Conservation (phyloP, 805 yeast genomes). For the Schizosaccharomyces cryophilus region DNA sequence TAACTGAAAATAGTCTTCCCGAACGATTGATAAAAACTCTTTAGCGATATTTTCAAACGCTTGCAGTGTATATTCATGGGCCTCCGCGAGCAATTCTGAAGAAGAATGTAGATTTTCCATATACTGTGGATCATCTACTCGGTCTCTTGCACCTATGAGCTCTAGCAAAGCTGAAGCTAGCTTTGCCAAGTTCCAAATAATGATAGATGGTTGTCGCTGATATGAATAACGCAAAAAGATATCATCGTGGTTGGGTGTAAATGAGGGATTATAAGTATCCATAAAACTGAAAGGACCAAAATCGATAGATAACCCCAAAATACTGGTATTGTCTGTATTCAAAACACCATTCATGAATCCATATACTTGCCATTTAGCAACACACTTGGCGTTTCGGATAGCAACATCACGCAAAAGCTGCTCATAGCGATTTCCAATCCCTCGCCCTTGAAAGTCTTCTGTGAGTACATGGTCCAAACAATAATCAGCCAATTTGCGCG, state of each 20-base stretch:
- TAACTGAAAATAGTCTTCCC: conserved; percentile 12
- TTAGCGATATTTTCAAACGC: conserved; percentile 40
- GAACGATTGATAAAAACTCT: conserved; percentile 36
- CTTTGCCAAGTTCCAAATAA: conserved; percentile 82
- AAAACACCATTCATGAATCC: conserved; percentile 87
- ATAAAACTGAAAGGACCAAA: conserved; percentile 67
- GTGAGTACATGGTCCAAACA: conserved; percentile 32
- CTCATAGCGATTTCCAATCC: conserved; percentile 30
- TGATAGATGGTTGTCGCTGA: conserved; percentile 58
- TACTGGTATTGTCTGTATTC: conserved; percentile 80
- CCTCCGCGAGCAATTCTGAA: conserved; percentile 25
- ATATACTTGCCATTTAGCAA: conserved; percentile 72
- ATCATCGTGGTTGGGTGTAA: conserved; percentile 82
- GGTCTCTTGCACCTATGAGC: conserved; percentile 47
- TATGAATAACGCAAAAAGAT: conserved; percentile 44
- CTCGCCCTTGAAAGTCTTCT: conserved; percentile 10
- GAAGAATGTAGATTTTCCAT: conserved; percentile 10
- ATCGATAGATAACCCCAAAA: conserved; percentile 71
- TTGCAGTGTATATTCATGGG: conserved; percentile 36
- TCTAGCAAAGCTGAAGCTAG: conserved; percentile 68
- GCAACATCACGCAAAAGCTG: conserved; percentile 40
- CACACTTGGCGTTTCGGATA: conserved; percentile 44
- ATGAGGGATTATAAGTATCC: conserved; percentile 40
- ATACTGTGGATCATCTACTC: conserved; percentile 21
- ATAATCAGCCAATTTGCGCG: conserved; percentile 43